Evolutionary conservation across 2,329 filamentous ascomycete species (phyloP), one percentile per base, ranked within the genome.

Genomic region (Ceratocystis albifundus): DNA sequence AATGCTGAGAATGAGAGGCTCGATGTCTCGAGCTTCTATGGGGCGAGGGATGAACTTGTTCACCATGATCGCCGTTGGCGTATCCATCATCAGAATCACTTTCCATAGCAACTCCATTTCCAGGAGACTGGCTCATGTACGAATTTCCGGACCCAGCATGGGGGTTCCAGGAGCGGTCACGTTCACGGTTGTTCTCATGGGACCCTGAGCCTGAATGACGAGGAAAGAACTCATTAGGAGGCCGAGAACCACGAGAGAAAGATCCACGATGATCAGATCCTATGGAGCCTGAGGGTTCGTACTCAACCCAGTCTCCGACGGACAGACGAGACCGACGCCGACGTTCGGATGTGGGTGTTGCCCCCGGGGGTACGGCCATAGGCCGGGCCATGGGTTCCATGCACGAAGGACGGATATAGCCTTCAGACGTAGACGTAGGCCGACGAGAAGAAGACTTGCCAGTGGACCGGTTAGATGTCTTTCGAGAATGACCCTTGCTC

Each of bases 211-310:
- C 62, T 15, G 62, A 48, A n/a, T 62, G 62, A 30, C 62, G 61
- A 10, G 22, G 2, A 41, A 67, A 67, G 28, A 10, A 30, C 8
- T 67, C 66, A 10, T 20, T 25, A 10, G 61, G 30, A n/a, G 64
- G 50, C 25, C 64, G 41, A 10, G 64, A 15, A 59, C 22, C 44
- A 36, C 44, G 61, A 2, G 57, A 65, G 22, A 68, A 65, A 3
- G 66, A 68, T 17, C 64, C 66, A 5, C 64, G 66, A 20, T 62
- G 48, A 41, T 68, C 64, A 17, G 66, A 68, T 10, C 64, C 64
- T 2, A 65, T 48, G 32, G 66, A 68, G 15, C 66, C 64, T 17
- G 57, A 22, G 17, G 25, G 48, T 7, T 65, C 66, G 25, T 22
- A 28, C 0, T 62, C 62, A 15, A 10, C 41, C 53, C 64, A 65